Evolutionary conservation across 2,329 filamentous ascomycete genomes (phyloP), one percentile per base, ranked within the genome.

Genomic region (Mycosphaerella sp.): DNA sequence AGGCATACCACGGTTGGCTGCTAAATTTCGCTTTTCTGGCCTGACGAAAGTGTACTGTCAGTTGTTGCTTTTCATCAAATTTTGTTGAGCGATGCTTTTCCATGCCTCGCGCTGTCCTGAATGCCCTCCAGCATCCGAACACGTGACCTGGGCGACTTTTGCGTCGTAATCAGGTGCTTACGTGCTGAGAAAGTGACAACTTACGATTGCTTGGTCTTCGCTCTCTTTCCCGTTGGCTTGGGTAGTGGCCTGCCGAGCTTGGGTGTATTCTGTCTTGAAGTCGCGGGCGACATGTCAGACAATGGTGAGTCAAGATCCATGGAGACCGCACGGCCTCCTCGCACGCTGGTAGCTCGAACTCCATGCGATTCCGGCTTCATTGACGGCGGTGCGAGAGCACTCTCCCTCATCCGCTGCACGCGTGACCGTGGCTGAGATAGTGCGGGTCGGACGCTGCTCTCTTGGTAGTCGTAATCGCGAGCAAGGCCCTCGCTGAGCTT

Each of bases 1-100:
- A 65, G 84, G 79, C 66, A 87, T 76, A 63, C 85, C 86, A 66
- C 83, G 84, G 60, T 82, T 79, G 58, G 81, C 80, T 60, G 82
- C 80, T 55, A 77, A 76, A 69, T 84, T 85, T 73, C 86, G 88
- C 74, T 90, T 90, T 69, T 85, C 78, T 40, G 86, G 86, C 59
- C 86, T 90, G 66, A 53, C 58, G 61, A 64, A 59, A 63, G 34
- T 50, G 56, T 34, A 41, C 32, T 37, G 59, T 66, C 55, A 65
- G 63, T 56, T 36, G 48, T 32, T 53, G 50, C 52, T 56, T 41
- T 40, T 42, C 46, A 34, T 47, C 39, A 41, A 48, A 44, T 28
- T n/a, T 17, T 30, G 18, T 17, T 14, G 47, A 28, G 13, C 37
- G 43, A 35, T 52, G 18, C 42, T 55, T 42, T 16, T 54, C 40